Conservation (phyloP, 1,284 basidiomycete species). For the Caloboletus firmus region DNA sequence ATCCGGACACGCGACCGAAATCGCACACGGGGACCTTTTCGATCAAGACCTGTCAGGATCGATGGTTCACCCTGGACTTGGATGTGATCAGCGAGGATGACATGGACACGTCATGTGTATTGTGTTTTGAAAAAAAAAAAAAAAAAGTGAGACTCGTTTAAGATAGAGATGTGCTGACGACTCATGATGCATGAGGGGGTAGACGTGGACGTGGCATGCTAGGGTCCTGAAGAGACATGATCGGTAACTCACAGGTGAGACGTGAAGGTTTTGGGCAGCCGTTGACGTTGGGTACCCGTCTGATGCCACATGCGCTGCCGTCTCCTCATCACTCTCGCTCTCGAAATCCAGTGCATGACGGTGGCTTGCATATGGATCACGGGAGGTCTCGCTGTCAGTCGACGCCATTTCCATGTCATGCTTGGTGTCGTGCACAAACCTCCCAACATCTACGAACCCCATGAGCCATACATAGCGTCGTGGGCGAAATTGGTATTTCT, state of each 20-base stretch:
- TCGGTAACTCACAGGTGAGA: constrained; percentile 24
- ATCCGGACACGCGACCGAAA: constrained; percentile 60
- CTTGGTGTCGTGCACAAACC: constrained; percentile 18
- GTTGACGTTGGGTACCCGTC: background rate
- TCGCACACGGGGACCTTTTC: constrained; percentile 42
- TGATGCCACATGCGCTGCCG: background rate
- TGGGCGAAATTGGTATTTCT: background rate
- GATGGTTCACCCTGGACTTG: constrained; percentile 16
- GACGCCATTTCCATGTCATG: background rate
- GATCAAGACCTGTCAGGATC: constrained; percentile 7
- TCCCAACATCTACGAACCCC: constrained; percentile 1
- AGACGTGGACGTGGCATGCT: too few relatives aligned
- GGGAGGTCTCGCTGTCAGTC: background rate
- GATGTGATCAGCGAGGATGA: constrained; percentile 13
- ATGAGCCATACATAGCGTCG: constrained; percentile 7
- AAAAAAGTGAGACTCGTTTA: background rate
- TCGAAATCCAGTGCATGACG: constrained; percentile 3
- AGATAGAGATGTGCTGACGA: background rate
- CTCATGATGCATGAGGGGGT: background rate
- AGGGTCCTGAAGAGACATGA: too few relatives aligned
- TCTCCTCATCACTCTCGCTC: constrained; percentile 18
- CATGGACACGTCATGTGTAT: background rate
- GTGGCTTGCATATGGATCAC: constrained; percentile 3
- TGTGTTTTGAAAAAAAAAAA: background rate
- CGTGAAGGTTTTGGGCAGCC: background rate